phyloP scores from a whole-genome alignment of 2,329 filamentous ascomycete species.

The Fusarium hainanense region DNA sequence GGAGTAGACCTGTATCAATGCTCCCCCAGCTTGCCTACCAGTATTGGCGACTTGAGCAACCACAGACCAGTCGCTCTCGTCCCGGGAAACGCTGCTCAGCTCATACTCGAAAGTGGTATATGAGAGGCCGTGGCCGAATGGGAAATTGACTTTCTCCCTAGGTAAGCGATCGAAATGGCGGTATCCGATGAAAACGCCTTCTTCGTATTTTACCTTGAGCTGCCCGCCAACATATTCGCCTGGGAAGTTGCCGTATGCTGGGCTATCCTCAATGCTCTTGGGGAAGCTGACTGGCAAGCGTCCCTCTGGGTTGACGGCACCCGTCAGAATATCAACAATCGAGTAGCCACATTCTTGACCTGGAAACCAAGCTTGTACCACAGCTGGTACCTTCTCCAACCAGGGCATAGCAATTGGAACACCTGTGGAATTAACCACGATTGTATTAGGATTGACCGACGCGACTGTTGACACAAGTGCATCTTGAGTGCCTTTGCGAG shows the following conservation, averaged over 20 bases:
- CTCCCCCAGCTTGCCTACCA: constrained; percentile 59
- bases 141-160: constrained; percentile 66
- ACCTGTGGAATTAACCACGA: constrained; percentile 72
- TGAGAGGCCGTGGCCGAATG: constrained; percentile 74
- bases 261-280: constrained; percentile 66
- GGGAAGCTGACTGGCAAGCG: constrained; percentile 74
- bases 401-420: constrained; percentile 69
- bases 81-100: constrained; percentile 53
- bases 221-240: constrained; percentile 53
- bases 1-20: constrained; percentile 66
- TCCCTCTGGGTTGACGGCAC: constrained; percentile 70
- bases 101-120: constrained; percentile 72
- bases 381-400: constrained; percentile 63
- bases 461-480: constrained; percentile 67
- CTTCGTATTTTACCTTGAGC: constrained; percentile 67
- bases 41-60: constrained; percentile 66
- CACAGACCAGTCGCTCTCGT: constrained; percentile 58
- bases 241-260: constrained; percentile 70
- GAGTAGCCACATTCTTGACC: constrained; percentile 76
- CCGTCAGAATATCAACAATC: constrained; percentile 73
- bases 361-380: constrained; percentile 75
- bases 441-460: constrained; percentile 66
- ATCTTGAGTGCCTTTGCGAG: constrained; percentile 63
- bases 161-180: constrained; percentile 70
- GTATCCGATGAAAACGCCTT: constrained; percentile 76